These are phyloP conservation scores for Erodium maritimum DNA, from an alignment of 345 rosid genomes.

Conservation along the genomic window DNA sequence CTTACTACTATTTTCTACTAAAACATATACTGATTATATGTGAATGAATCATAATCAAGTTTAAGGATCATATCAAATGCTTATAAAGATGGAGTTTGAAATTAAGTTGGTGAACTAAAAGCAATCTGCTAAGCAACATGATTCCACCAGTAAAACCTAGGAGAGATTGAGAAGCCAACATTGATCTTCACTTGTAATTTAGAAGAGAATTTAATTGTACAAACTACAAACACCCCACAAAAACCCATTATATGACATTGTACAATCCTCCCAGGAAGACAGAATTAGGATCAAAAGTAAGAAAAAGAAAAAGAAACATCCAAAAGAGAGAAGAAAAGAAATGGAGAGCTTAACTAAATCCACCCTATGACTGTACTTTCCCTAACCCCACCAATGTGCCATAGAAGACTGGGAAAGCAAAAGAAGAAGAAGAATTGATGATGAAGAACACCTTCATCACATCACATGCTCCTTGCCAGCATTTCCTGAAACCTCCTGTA, in stretches of 20 bases:
- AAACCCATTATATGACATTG: background rate
- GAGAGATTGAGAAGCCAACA: background rate
- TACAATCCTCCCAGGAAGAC: background rate
- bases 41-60: too few species aligned
- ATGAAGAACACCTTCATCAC: background rate
- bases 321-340: background rate
- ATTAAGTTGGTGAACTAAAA: too few species aligned
- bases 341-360: background rate
- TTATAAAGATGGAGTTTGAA: too few species aligned
- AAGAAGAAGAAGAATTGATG: background rate
- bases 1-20: too few species aligned
- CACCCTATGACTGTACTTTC: background rate
- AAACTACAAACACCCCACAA: background rate
- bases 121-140: too few species aligned
- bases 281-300: background rate
- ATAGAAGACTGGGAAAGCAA: background rate
- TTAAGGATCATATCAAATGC: too few species aligned
- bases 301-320: background rate
- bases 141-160: background rate
- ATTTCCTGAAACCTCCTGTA: conserved; percentile 69
- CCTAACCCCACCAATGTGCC: background rate
- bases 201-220: background rate
- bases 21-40: too few species aligned
- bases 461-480: conserved; percentile 47
- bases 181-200: background rate